Base-by-base conservation (phyloP, 352 stramenopile genomes). In the Pilasporangium apinafurcum region DNA sequence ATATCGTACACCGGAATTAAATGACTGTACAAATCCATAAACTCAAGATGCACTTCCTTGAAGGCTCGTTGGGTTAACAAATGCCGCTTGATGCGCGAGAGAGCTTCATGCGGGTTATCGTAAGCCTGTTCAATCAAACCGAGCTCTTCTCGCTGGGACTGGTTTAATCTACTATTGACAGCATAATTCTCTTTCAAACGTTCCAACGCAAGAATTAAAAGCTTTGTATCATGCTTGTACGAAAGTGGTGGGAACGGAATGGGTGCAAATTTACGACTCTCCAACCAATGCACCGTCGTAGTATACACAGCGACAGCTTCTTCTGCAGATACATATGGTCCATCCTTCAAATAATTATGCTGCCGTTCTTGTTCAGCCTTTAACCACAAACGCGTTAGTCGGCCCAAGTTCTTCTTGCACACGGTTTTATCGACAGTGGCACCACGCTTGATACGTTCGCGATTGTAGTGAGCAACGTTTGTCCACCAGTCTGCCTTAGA, bases 221-320 rank as follows among this genome's bases (percentile, higher is more conserved):
- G 84, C 69, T 99, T 99, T 5, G 97, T 99, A 56, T 99, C 97
- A 61, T 99, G 97, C 70, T 99, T 99, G 90, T 99, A 99, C 21
- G 91, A 98, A 17, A 99, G 65, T 6, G 97, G 97, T 6, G 97
- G 97, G 62, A 99, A 99, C 16, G 97, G 96, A 62, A 99, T 99
- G 18, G 96, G 96, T 24, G 91, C 95, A 65, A 99, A 99, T 67
- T 99, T 98, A 33, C 97, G 83, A 51, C 83, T 97, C 78, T 99
- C 97, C 27, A 99, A 75, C 97, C 97, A 99, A 63, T 99, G 96
- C 22, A 99, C 96, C 4, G 96, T 99, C 13, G 96, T 99, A 25
- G 96, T 99, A 76, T 99, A 99, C 49, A 99, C 98, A 2, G 97
- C 97, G 16, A 99, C 96, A 41, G 96, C 97, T 74, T 99, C 97